Conservation (phyloP, 2,329 filamentous ascomycete genomes). For the Geoglossum cookeanum region DNA sequence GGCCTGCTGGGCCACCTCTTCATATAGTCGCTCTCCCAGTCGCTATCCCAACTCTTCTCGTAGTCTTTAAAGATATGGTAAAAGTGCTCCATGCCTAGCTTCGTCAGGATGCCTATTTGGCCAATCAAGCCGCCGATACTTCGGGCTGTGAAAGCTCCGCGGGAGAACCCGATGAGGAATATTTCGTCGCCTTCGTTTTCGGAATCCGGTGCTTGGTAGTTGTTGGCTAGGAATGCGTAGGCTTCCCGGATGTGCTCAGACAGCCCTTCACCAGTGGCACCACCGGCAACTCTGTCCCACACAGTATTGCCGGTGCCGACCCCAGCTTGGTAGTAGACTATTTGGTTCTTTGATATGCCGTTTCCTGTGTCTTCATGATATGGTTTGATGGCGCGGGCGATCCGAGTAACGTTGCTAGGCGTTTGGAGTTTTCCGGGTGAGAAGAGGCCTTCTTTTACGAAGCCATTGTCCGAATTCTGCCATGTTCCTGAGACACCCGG, state of each 20-base stretch:
- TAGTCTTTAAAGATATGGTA: slow-evolving; percentile 5
- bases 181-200: slow-evolving; percentile 27
- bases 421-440: slow-evolving; percentile 4
- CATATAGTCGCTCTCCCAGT: background rate
- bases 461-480: slow-evolving; percentile 4
- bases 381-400: slow-evolving; percentile 18
- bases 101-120: slow-evolving; percentile 22
- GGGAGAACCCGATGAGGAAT: slow-evolving; percentile 29
- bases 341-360: slow-evolving; percentile 14
- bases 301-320: slow-evolving; percentile 16
- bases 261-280: slow-evolving; percentile 2
- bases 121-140: slow-evolving; percentile 26
- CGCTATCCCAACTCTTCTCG: background rate
- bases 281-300: slow-evolving; percentile 1
- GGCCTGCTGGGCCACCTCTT: background rate
- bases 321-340: slow-evolving; percentile 24
- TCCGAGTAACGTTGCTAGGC: slow-evolving; percentile 22
- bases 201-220: slow-evolving; percentile 20
- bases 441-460: background rate
- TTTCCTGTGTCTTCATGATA: slow-evolving; percentile 11
- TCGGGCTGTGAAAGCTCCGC: slow-evolving; percentile 28
- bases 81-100: slow-evolving; percentile 1
- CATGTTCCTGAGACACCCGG: slow-evolving; percentile 1
- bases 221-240: slow-evolving; percentile 31
- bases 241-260: slow-evolving; percentile 13